Evolutionary conservation across 805 yeast species (phyloP).

Genomic region (Lachancea quebecensis): DNA sequence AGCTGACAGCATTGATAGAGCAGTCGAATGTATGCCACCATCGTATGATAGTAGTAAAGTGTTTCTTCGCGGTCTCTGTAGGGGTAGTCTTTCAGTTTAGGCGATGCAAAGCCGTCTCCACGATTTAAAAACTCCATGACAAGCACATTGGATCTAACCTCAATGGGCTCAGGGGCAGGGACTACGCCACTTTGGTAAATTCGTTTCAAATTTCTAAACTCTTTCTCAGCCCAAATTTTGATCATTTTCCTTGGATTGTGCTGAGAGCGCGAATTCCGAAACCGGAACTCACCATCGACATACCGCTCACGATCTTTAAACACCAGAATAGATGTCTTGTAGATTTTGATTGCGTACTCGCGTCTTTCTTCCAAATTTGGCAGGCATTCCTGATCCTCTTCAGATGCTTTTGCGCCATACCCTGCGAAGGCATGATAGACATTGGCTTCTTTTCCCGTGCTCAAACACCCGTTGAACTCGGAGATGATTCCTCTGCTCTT

Average conservation of each 20-base stretch:
- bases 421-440: slow-evolving; percentile 74
- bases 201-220: slow-evolving; percentile 85
- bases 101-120: slow-evolving; percentile 78
- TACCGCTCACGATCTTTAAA: slow-evolving; percentile 94
- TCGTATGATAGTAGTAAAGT: slow-evolving; percentile 61
- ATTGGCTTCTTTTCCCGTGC: slow-evolving; percentile 98
- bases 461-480: slow-evolving; percentile 84
- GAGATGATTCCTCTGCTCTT: slow-evolving; percentile 79
- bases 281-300: slow-evolving; percentile 92
- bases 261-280: slow-evolving; percentile 75
- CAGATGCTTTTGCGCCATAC: slow-evolving; percentile 15
- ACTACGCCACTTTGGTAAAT: slow-evolving; percentile 63
- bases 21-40: slow-evolving; percentile 78
- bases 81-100: slow-evolving; percentile 78
- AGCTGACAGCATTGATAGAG: slow-evolving; percentile 82
- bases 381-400: slow-evolving; percentile 4
- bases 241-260: slow-evolving; percentile 97
- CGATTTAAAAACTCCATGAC: slow-evolving; percentile 90
- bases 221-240: slow-evolving; percentile 97
- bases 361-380: slow-evolving; percentile 34
- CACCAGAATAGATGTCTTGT: slow-evolving; percentile 93
- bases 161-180: slow-evolving; percentile 91
- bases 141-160: slow-evolving; percentile 79
- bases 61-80: slow-evolving; percentile 63
- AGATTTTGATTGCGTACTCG: slow-evolving; percentile 85